Base-by-base conservation (phyloP, 441 rosid genomes). In the Metrosideros polymorpha region DNA sequence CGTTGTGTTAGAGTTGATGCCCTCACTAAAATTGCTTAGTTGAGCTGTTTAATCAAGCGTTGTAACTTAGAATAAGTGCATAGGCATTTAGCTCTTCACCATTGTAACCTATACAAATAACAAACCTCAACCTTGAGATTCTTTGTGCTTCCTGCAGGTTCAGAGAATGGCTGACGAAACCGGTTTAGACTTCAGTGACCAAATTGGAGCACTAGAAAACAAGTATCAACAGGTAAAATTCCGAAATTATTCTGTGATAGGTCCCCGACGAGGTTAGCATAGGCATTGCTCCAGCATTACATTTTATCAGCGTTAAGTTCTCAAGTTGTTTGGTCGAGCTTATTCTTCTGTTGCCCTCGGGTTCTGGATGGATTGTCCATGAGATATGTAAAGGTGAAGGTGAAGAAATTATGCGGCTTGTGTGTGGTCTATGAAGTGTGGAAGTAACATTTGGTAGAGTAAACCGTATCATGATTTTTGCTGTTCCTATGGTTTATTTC, bases 171-270 rank as follows among this genome's bases (percentile, higher is more conserved):
- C 89, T 55, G 90, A 87, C 30, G 87, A 87, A 42, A 87, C 90
- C 24, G 88, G 90, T 61, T 83, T 89, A 76, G 89, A 89, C 63
- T 89, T 89, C 87, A 83, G 86, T 22, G 86, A 89, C 14, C 89
- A 87, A 61, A 87, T 83, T 83, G 86, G 53, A 13, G 84, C 89
- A 42, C 82, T 89, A 47, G 90, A 89, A 87, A 66, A 35, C 57
- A 89, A 86, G 88, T 89, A 89, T 83, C 85, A 83, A 84, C 89
- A 87, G 90, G 90, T 86, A 79, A 82, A 75, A 77, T 49, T 66
- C 51, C 25, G 15, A 32, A 56, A 30, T 35, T 63, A 18, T 63
- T 9, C 6, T 63, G 27, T 39, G 27, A 63, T 18, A 63, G 43
- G 43, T 32, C 79, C 79, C 45, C 1, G 2, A 39, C 13, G 6